Evolutionary conservation across 495 filamentous ascomycete species (phyloP), one percentile per base, ranked within the genome.

Genomic region (Podospora pseudopauciseta): DNA sequence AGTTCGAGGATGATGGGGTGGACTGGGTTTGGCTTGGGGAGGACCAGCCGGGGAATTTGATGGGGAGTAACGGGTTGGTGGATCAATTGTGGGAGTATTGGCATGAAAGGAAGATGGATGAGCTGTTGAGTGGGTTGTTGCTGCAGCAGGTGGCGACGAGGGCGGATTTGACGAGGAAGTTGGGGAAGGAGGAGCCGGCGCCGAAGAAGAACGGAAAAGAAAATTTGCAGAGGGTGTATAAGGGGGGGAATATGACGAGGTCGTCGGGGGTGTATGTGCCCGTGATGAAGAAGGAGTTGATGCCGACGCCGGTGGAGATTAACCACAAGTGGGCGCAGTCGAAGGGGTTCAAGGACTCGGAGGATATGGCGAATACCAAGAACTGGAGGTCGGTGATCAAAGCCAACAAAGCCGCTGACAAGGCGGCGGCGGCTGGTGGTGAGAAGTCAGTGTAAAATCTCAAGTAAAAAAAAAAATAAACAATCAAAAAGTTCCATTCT

Each of bases 31-130:
- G 94, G 76, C 81, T 88, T 18, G 84, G 84, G 62, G 89, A 90
- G 62, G 86, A 90, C 58, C 75, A 74, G 53, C 76, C 83, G 5
- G 72, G 78, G 27, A 76, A 77, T 67, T 73, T 82, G 68, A 87
- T 86, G 74, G 91, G 89, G 1, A 67, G 81, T n/a, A 79, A 80
- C 2, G 92, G 91, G 0, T 77, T 97, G 2, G 83, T 92, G 53
- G 90, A 91, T 63, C 81, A 86, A 23, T 60, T 95, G 65, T 99
- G 96, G 96, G 80, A 81, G 66, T 78, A 84, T 27, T 99, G 94
- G 94, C 86, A 92, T 69, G 84, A 87, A 73, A 82, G 85, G 58
- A 97, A 96, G 83, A 91, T 99, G 60, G 93, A 97, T 71, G 94
- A 97, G 82, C 79, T 96, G 34, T 78, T 97, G 59, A 87, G 90